phyloP scores from a whole-genome alignment of 306 rosid genomes.

The Carpinus viminea region DNA sequence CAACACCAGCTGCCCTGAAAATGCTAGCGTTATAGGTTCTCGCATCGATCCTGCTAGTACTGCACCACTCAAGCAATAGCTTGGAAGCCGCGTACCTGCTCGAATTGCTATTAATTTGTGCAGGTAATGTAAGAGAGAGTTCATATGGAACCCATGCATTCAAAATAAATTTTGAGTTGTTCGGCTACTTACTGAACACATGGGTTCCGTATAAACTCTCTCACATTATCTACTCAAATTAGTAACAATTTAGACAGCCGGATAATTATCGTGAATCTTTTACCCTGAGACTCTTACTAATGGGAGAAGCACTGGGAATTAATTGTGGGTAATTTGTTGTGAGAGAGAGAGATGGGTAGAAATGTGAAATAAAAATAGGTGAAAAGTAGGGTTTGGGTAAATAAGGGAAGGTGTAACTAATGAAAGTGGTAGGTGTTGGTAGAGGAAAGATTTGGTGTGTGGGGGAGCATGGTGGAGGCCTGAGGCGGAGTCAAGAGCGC shows the following conservation, averaged over 20 bases:
- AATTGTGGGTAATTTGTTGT: conserved; percentile 21
- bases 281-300: background rate
- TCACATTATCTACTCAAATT: too few relatives aligned
- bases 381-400: conserved; percentile 8
- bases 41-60: conserved; percentile 36
- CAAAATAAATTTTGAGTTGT: too few relatives aligned
- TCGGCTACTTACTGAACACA: too few relatives aligned
- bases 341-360: background rate
- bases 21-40: conserved; percentile 27
- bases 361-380: background rate
- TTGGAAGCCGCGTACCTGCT: background rate
- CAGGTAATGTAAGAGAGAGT: too few relatives aligned
- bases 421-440: conserved; percentile 12
- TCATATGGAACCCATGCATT: too few relatives aligned
- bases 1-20: conserved; percentile 5
- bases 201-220: too few relatives aligned
- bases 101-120: too few relatives aligned
- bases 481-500: conserved; percentile 98
- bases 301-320: conserved; percentile 6
- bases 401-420: conserved; percentile 17
- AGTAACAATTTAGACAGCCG: too few relatives aligned
- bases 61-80: conserved; percentile 34
- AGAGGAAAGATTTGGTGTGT: conserved; percentile 10
- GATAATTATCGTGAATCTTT: too few relatives aligned
- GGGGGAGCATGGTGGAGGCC: conserved; percentile 35